Percentiles rank a stretch among this genome's conserved stretches.
Conservation (phyloP, 1,284 basidiomycete species). For the Leccinum colubrinum region DNA sequence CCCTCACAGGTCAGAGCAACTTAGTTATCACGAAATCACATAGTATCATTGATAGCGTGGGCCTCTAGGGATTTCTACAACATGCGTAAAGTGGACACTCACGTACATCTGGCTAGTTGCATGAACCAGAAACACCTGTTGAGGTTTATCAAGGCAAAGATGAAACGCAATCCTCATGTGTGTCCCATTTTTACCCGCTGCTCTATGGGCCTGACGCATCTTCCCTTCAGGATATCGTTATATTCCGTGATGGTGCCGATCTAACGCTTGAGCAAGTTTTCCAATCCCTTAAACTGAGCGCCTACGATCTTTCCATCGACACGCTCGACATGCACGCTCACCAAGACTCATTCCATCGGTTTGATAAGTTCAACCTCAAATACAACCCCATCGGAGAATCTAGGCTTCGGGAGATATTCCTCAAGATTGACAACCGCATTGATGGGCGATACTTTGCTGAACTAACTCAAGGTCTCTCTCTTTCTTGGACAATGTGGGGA, state of each 20-base stretch:
- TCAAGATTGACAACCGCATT: slow-evolving; percentile 97
- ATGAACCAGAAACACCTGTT: slow-evolving; percentile 99
- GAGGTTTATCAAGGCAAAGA: slow-evolving; percentile 98
- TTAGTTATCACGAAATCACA: slow-evolving; percentile 1
- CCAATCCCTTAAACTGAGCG: slow-evolving; percentile 90
- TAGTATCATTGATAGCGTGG: slow-evolving; percentile 12
- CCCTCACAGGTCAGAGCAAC: slow-evolving; percentile 27
- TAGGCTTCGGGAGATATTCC: slow-evolving; percentile 93
- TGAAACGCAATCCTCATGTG: slow-evolving; percentile 80
- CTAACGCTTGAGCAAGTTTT: slow-evolving; percentile 94
- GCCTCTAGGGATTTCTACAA: slow-evolving; percentile 93
- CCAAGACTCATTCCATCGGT: slow-evolving; percentile 95
- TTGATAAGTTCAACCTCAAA: slow-evolving; percentile 94
- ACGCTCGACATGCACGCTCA: slow-evolving; percentile 99
- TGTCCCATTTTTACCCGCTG: slow-evolving; percentile 14
- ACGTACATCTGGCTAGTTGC: slow-evolving; percentile 97
- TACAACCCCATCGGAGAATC: slow-evolving; percentile 97
- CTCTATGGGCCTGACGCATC: not conserved
- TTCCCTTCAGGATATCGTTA: slow-evolving; percentile 81
- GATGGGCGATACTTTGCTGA: slow-evolving; percentile 94
- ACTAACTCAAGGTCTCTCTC: slow-evolving; percentile 73
- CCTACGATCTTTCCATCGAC: slow-evolving; percentile 98
- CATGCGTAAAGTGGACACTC: slow-evolving; percentile 96
- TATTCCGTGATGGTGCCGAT: slow-evolving; percentile 89
- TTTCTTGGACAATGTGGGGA: not conserved